phyloP scores from a whole-genome alignment of 805 yeast genomes.

The Nakazawaea populi region DNA sequence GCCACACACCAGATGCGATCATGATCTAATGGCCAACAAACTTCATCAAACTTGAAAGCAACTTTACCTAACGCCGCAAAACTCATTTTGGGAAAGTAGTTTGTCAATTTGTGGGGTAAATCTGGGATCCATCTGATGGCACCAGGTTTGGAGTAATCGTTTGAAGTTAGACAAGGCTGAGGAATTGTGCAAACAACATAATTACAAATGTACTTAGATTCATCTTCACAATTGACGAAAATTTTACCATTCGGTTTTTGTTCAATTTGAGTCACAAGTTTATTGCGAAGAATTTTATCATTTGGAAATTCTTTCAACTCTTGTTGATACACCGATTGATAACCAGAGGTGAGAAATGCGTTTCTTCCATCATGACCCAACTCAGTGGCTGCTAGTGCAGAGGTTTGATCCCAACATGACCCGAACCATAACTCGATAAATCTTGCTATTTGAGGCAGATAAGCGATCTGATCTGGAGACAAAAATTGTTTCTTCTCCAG shows the following conservation, averaged over 20 bases:
- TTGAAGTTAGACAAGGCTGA: conserved; percentile 48
- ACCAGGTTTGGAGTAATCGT: conserved; percentile 12
- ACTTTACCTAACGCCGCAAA: conserved; percentile 61
- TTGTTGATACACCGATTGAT: conserved; percentile 29
- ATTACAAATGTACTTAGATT: background rate
- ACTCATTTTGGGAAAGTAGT: conserved; percentile 34
- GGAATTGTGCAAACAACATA: conserved; percentile 57
- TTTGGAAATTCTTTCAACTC: conserved; percentile 21
- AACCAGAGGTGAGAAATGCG: conserved; percentile 58
- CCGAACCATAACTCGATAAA: conserved; percentile 75
- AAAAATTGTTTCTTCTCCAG: conserved; percentile 37
- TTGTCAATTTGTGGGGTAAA: conserved; percentile 18
- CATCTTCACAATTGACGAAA: conserved; percentile 10
- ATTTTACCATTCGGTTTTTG: conserved; percentile 18
- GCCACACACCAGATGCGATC: conserved; percentile 36
- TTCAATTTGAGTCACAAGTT: conserved; percentile 19
- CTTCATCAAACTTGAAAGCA: conserved; percentile 47
- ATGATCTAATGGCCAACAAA: conserved; percentile 46
- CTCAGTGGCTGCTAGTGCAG: conserved; percentile 49
- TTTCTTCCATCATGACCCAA: conserved; percentile 68
- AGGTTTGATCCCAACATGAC: conserved; percentile 53
- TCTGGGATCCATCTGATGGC: conserved; percentile 7
- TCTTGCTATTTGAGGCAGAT: conserved; percentile 47
- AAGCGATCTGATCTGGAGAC: conserved; percentile 41
- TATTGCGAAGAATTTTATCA: conserved; percentile 16